These are phyloP conservation scores for Coemansia sp. DNA, from an alignment of 192 early-diverging fungal genomes.

Conservation along the genomic window DNA sequence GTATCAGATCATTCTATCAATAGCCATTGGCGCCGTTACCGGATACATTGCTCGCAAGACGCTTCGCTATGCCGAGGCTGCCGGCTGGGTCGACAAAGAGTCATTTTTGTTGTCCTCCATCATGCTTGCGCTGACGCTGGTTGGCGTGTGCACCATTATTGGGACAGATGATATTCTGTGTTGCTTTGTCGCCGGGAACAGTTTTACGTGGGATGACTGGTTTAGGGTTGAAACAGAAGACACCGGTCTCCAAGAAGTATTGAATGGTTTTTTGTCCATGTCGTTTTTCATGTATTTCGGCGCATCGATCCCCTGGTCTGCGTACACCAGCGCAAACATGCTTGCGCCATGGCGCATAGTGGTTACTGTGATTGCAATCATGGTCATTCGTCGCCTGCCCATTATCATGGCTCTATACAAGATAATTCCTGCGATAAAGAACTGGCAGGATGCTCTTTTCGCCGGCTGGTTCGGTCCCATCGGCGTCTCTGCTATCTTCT, in stretches of 20 bases:
- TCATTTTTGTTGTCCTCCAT: slow-evolving; percentile 81
- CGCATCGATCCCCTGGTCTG: slow-evolving; percentile 69
- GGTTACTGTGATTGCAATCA: slow-evolving; percentile 60
- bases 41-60: slow-evolving; percentile 69
- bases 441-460: slow-evolving; percentile 70
- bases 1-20: slow-evolving; percentile 76
- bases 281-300: slow-evolving; percentile 90
- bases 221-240: slow-evolving; percentile 79
- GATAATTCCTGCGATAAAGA: slow-evolving; percentile 65
- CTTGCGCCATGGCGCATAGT: slow-evolving; percentile 67
- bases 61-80: slow-evolving; percentile 65
- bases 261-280: slow-evolving; percentile 85
- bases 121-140: slow-evolving; percentile 68
- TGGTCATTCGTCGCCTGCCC: slow-evolving; percentile 71
- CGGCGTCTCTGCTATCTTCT: slow-evolving; percentile 63
- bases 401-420: slow-evolving; percentile 59
- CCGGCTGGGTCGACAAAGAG: slow-evolving; percentile 84
- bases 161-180: slow-evolving; percentile 76
- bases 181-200: slow-evolving; percentile 76
- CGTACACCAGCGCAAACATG: slow-evolving; percentile 55
- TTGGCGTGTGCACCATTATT: slow-evolving; percentile 71
- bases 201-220: slow-evolving; percentile 91
- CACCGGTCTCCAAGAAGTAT: slow-evolving; percentile 84
- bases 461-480: slow-evolving; percentile 91
- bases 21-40: slow-evolving; percentile 68